phyloP scores from a whole-genome alignment of 2,329 filamentous ascomycete genomes.

The Talaromyces albobiverticillius region DNA sequence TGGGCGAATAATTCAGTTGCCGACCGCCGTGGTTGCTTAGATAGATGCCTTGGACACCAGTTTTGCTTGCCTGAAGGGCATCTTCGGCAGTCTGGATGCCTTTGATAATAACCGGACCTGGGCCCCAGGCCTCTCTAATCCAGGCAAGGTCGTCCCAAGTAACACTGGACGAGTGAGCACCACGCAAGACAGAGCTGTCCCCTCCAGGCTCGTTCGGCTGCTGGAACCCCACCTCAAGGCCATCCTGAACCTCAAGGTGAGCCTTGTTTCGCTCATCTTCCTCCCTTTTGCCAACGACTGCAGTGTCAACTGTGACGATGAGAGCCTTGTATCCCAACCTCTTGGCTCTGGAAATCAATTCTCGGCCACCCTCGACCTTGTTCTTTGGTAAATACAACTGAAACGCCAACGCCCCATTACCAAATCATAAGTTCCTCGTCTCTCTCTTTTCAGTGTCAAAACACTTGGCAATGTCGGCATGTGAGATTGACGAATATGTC shows the following conservation, averaged over 20 bases:
- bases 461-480: too few relatives aligned
- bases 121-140: background rate
- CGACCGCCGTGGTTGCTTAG: conserved; percentile 47
- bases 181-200: background rate
- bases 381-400: background rate
- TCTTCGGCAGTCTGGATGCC: background rate
- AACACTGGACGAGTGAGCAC: background rate
- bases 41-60: conserved; percentile 21
- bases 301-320: background rate
- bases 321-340: background rate
- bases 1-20: conserved; percentile 44
- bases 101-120: conserved; percentile 3
- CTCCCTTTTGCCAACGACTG: background rate
- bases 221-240: background rate
- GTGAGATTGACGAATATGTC: background rate
- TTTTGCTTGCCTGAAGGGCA: background rate
- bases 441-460: background rate
- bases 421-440: background rate
- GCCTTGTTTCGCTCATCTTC: background rate
- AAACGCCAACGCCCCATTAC: background rate
- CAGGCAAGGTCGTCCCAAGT: background rate
- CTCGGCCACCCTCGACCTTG: background rate
- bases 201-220: background rate
- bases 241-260: background rate
- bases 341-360: background rate